A percentile compares a stretch with the other conserved stretches of the same genome.
phyloP scores from a whole-genome alignment of 495 filamentous ascomycete species.

The Cercophora sp. region DNA sequence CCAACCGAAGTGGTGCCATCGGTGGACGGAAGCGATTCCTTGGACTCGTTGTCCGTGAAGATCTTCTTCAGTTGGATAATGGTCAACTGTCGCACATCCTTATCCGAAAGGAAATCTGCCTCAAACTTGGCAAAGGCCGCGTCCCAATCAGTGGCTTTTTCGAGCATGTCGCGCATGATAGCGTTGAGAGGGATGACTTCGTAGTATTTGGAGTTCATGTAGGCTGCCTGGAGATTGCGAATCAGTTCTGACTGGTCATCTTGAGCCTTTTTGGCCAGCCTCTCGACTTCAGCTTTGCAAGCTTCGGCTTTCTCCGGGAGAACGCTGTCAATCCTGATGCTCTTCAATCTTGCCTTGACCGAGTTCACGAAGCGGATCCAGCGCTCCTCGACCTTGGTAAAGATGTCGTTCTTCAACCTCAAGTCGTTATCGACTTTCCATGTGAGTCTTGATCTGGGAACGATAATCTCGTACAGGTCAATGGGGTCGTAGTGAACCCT shows the following conservation, averaged over 20 bases:
- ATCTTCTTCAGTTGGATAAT: conserved; percentile 91
- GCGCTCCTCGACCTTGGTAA: conserved; percentile 68
- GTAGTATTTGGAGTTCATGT: conserved; percentile 90
- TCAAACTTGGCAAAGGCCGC: conserved; percentile 85
- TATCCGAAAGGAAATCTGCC: conserved; percentile 91
- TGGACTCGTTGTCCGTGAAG: conserved; percentile 83
- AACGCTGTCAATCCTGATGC: conserved; percentile 87
- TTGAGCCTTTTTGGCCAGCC: conserved; percentile 65
- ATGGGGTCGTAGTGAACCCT: conserved; percentile 90
- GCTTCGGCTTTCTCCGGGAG: conserved; percentile 76
- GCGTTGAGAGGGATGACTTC: conserved; percentile 91
- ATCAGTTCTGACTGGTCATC: conserved; percentile 74
- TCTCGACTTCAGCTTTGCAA: conserved; percentile 77
- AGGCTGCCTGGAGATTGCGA: conserved; percentile 78
- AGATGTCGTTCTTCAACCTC: conserved; percentile 87
- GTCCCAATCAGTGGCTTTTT: conserved; percentile 94
- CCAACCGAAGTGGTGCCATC: conserved; percentile 50
- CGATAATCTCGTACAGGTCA: conserved; percentile 90
- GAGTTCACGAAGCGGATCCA: conserved; percentile 83
- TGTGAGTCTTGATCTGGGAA: conserved; percentile 81
- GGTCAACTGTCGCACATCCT: conserved; percentile 89
- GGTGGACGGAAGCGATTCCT: conserved; percentile 61
- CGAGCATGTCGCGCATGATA: conserved; percentile 81
- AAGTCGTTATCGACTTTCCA: conserved; percentile 97
- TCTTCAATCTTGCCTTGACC: conserved; percentile 74